Evolutionary conservation across 371 early-diverging fungal species (phyloP).

Genomic region (Saksenaea vasiformis): DNA sequence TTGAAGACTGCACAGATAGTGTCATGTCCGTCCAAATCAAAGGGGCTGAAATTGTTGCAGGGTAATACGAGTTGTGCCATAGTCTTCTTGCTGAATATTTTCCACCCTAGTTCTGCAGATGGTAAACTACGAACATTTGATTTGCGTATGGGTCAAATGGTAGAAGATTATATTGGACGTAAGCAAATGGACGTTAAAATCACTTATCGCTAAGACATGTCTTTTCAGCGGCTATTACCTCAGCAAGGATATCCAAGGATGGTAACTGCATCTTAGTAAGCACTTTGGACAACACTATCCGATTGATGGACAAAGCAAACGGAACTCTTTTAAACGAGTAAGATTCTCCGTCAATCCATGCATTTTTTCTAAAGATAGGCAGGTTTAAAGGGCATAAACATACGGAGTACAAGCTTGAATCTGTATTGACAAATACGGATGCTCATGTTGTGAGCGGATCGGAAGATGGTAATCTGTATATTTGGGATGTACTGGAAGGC

Average conservation of each 20-base stretch:
- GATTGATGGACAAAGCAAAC: conserved; percentile 82
- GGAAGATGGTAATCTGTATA: conserved; percentile 84
- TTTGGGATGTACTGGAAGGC: conserved; percentile 85
- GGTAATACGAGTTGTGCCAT: conserved; percentile 40
- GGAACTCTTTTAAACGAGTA: conserved; percentile 79
- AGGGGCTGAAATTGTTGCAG: conserved; percentile 76
- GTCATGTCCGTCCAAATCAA: conserved; percentile 75
- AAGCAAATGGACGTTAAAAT: conserved; percentile 6
- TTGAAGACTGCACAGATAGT: conserved; percentile 89
- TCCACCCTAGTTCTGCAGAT: conserved; percentile 71
- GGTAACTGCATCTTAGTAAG: conserved; percentile 77
- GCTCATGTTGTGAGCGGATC: conserved; percentile 85
- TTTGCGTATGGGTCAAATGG: conserved; percentile 72
- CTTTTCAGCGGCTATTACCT: conserved; percentile 78
- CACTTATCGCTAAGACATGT: no score
- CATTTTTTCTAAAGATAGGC: neutral
- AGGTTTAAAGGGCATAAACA: conserved; percentile 85
- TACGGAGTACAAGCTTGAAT: conserved; percentile 71
- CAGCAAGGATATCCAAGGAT: conserved; percentile 71
- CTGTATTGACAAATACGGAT: conserved; percentile 71
- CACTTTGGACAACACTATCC: conserved; percentile 73
- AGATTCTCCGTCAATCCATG: conserved; percentile 8
- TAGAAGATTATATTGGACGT: conserved; percentile 76
- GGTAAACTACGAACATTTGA: conserved; percentile 85
- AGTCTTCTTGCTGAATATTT: neutral